phyloP scores from a whole-genome alignment of 2,329 filamentous ascomycete species.

The Davidsoniella australis region DNA sequence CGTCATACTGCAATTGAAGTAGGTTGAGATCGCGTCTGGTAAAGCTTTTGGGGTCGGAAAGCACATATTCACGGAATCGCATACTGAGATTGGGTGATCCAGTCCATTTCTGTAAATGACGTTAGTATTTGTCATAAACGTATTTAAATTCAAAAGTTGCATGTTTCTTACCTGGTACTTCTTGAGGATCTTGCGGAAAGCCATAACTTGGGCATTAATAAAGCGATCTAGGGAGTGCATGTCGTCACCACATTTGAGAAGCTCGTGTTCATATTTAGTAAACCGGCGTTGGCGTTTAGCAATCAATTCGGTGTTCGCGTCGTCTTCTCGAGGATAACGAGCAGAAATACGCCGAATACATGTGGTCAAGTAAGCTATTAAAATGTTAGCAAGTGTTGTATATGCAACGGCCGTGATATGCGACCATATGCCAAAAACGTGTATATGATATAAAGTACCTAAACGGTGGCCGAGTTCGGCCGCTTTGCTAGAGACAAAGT shows the following conservation, averaged over 20 bases:
- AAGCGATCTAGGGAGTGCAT: constrained; percentile 55
- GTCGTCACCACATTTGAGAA: constrained; percentile 49
- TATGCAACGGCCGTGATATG: not conserved
- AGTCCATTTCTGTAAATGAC: constrained; percentile 53
- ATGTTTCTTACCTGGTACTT: constrained; percentile 49
- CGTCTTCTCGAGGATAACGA: constrained; percentile 21
- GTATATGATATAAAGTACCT: constrained; percentile 27
- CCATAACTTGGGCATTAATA: constrained; percentile 53
- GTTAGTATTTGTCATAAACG: not conserved
- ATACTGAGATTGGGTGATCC: constrained; percentile 46
- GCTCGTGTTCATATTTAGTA: constrained; percentile 34
- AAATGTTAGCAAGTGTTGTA: constrained; percentile 14
- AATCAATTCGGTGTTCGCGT: constrained; percentile 14
- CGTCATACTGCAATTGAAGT: constrained; percentile 33
- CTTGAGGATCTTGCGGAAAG: constrained; percentile 69
- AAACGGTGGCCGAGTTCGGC: constrained; percentile 59
- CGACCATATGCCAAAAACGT: not conserved
- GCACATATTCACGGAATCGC: constrained; percentile 49
- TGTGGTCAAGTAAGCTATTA: constrained; percentile 30
- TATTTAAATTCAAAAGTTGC: not conserved
- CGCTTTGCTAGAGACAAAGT: constrained; percentile 66
- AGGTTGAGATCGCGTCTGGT: constrained; percentile 45
- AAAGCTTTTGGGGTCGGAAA: constrained; percentile 53
- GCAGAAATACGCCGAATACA: constrained; percentile 30
- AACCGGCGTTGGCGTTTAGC: constrained; percentile 33